A percentile compares a stretch with the other conserved stretches of the same genome.
These are phyloP conservation scores for Lachnellula suecica DNA, from an alignment of 2,329 filamentous ascomycete genomes.

Conservation along the genomic window DNA sequence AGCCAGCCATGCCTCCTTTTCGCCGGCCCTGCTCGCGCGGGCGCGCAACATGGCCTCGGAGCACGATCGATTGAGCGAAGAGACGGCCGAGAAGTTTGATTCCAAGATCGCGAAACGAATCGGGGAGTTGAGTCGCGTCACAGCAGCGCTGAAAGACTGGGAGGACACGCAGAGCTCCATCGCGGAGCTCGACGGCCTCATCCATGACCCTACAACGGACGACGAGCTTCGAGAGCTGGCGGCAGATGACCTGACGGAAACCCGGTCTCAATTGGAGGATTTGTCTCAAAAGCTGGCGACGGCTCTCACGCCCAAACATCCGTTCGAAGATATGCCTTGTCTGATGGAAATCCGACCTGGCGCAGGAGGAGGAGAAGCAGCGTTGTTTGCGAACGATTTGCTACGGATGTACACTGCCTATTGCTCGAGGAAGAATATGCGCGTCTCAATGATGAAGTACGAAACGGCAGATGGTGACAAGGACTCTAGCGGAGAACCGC, in stretches of 20 bases:
- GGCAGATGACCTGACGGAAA: conserved; percentile 74
- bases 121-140: conserved; percentile 60
- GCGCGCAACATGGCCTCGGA: conserved; percentile 58
- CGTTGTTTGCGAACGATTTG: conserved; percentile 83
- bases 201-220: conserved; percentile 45
- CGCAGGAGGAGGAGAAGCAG: conserved; percentile 86
- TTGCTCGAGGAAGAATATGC: conserved; percentile 68
- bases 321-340: conserved; percentile 87
- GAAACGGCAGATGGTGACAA: conserved; percentile 68
- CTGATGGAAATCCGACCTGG: conserved; percentile 90
- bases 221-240: conserved; percentile 76
- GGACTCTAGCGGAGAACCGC: conserved; percentile 59
- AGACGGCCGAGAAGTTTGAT: conserved; percentile 56
- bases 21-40: conserved; percentile 57
- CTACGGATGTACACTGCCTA: conserved; percentile 87
- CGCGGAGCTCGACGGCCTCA: conserved; percentile 51
- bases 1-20: conserved; percentile 35
- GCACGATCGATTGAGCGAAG: conserved; percentile 51
- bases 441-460: conserved; percentile 72
- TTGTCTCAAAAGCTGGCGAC: conserved; percentile 70
- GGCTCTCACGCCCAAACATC: conserved; percentile 81
- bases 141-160: conserved; percentile 57
- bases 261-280: conserved; percentile 57
- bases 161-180: conserved; percentile 53
- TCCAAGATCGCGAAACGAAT: conserved; percentile 55